These are phyloP conservation scores for Viridothelium virens DNA, from an alignment of 495 filamentous ascomycete genomes.

Conservation along the genomic window DNA sequence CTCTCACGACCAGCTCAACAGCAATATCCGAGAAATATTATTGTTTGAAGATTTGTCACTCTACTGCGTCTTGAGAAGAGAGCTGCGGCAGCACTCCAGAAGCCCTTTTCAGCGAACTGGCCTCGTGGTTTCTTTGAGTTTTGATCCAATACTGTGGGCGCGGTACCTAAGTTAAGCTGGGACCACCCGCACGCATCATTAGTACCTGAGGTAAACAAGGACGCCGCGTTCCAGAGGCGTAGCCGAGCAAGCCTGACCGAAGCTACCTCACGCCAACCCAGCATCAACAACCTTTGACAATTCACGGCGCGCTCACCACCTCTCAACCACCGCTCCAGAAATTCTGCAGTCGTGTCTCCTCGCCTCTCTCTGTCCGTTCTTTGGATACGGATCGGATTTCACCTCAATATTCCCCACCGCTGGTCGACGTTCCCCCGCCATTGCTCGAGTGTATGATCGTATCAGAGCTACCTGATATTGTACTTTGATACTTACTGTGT, in stretches of 20 bases:
- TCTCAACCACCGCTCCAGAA: not conserved
- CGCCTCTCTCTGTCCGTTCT: conserved; percentile 5
- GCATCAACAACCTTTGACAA: conserved; percentile 7
- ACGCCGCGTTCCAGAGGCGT: conserved; percentile 9
- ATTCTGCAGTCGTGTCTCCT: not conserved
- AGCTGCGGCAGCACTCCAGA: not conserved
- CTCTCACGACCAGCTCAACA: too few relatives aligned
- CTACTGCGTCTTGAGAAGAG: not conserved
- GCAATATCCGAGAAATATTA: too few relatives aligned
- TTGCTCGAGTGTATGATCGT: conserved; percentile 11
- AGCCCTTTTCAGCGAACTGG: not conserved
- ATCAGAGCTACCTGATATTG: conserved; percentile 9
- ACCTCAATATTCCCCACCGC: conserved; percentile 3
- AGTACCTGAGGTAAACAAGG: not conserved
- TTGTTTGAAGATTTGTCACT: not conserved
- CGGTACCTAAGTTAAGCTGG: not conserved
- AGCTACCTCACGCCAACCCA: not conserved
- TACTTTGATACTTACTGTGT: conserved; percentile 19
- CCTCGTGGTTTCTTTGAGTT: not conserved
- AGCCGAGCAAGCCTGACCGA: conserved; percentile 2
- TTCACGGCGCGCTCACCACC: conserved; percentile 5
- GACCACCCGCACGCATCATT: not conserved
- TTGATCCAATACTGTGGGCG: not conserved
- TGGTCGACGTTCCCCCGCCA: conserved; percentile 10
- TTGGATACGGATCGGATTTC: conserved; percentile 1